A percentile compares a stretch with the other conserved stretches of the same genome.
Conservation (phyloP, 2,329 filamentous ascomycete genomes). For the Aspergillus pseudonomiae region DNA sequence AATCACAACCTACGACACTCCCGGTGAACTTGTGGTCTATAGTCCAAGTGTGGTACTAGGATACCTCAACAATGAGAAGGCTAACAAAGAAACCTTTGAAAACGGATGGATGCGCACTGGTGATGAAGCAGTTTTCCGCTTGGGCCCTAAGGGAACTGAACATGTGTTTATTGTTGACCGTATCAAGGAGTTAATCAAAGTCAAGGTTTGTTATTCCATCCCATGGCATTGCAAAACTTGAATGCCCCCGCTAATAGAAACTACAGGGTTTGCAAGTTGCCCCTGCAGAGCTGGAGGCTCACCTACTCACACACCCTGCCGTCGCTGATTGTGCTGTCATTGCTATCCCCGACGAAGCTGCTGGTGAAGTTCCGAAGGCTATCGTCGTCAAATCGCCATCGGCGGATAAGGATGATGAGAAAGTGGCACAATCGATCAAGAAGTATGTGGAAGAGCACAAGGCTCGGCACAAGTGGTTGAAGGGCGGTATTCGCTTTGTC, state of each 20-base stretch:
- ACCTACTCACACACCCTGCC: constrained; percentile 71
- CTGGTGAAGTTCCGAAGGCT: constrained; percentile 66
- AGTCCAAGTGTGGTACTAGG: constrained; percentile 77
- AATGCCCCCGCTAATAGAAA: constrained; percentile 6
- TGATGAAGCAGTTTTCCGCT: constrained; percentile 75
- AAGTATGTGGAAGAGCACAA: constrained; percentile 65
- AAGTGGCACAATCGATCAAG: constrained; percentile 54
- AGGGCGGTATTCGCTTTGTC: constrained; percentile 62
- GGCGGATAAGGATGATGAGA: constrained; percentile 56
- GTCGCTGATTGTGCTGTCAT: constrained; percentile 83
- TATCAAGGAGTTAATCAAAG: constrained; percentile 77
- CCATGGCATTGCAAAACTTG: constrained; percentile 26
- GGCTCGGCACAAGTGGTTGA: constrained; percentile 64
- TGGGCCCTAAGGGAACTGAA: constrained; percentile 68
- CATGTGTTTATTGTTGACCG: constrained; percentile 86
- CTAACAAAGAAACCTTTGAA: constrained; percentile 78
- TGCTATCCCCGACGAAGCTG: constrained; percentile 65
- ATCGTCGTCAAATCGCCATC: constrained; percentile 63
- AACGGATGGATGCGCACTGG: constrained; percentile 84
- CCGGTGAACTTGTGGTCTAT: constrained; percentile 80
- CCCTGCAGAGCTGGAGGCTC: constrained; percentile 79
- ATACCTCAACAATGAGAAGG: constrained; percentile 84
- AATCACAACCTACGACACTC: constrained; percentile 70
- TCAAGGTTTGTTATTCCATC: constrained; percentile 59
- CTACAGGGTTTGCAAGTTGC: constrained; percentile 76